Evolutionary conservation across 352 stramenopile genomes (phyloP).

Genomic region (Saprolegnia diclina): DNA sequence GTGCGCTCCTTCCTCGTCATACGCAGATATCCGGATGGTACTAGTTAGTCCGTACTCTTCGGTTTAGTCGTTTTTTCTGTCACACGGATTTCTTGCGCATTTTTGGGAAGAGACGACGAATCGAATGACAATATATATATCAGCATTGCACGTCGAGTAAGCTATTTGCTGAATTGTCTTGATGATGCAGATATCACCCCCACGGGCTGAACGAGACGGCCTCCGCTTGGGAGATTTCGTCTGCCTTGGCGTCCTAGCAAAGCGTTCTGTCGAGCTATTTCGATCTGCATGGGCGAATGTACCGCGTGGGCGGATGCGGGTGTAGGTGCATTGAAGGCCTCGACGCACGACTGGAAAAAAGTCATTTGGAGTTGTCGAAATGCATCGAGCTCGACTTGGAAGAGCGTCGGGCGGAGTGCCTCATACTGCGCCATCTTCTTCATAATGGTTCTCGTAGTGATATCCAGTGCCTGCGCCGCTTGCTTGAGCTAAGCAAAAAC

Average conservation of each 20-base stretch:
- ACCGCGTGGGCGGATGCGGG: not conserved
- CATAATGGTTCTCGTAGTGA: slow-evolving; percentile 27
- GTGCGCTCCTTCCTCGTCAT: slow-evolving; percentile 22
- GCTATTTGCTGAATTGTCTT: no score
- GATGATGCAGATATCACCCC: not conserved
- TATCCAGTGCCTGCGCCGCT: slow-evolving; percentile 19
- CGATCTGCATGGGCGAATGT: not conserved
- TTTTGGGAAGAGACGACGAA: no score
- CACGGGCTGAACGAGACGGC: not conserved
- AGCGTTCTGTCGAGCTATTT: not conserved
- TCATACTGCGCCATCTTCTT: slow-evolving; percentile 35
- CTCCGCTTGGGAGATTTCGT: slow-evolving; percentile 21
- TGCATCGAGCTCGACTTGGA: slow-evolving; percentile 32
- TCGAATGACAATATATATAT: no score
- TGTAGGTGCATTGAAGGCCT: slow-evolving; percentile 20
- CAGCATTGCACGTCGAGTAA: no score
- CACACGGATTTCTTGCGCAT: no score
- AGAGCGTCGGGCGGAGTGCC: slow-evolving; percentile 26
- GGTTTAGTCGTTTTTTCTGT: no score
- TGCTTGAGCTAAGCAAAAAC: slow-evolving; percentile 28
- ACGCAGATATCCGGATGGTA: slow-evolving; percentile 4
- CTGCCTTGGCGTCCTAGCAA: slow-evolving; percentile 8
- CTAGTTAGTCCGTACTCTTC: not conserved
- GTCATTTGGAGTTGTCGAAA: slow-evolving; percentile 32
- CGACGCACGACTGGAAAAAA: slow-evolving; percentile 31